Evolutionary conservation across 805 yeast species (phyloP).

Genomic region (Yarrowia yakushimensis): DNA sequence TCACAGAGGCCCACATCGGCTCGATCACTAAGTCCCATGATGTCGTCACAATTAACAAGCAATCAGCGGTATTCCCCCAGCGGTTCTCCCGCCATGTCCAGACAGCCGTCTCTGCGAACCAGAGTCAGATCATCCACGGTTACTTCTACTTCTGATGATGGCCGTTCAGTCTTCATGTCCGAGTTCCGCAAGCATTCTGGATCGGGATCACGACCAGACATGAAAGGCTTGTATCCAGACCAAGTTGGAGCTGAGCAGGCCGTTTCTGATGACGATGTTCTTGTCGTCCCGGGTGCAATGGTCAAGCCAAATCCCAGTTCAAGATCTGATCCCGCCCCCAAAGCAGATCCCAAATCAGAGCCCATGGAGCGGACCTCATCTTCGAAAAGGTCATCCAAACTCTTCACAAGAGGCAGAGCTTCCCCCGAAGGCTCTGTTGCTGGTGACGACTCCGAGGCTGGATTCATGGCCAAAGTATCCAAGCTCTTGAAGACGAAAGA

Average conservation of each 20-base stretch:
- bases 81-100: background rate
- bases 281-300: background rate
- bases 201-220: background rate
- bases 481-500: slow-evolving; percentile 2
- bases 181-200: slow-evolving; percentile 10
- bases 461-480: slow-evolving; percentile 10
- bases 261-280: background rate
- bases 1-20: background rate
- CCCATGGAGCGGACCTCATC: slow-evolving; percentile 5
- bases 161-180: background rate
- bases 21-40: background rate
- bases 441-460: slow-evolving; percentile 1
- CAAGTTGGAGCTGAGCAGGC: background rate
- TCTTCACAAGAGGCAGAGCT: background rate
- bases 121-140: slow-evolving; percentile 4
- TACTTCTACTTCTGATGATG: background rate
- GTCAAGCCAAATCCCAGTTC: background rate
- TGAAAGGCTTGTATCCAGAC: background rate
- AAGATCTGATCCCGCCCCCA: background rate
- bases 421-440: background rate
- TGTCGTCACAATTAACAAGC: background rate
- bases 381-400: background rate
- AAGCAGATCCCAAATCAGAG: background rate
- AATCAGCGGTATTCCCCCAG: background rate
- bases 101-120: background rate